Evolutionary conservation across 139 green algal species (phyloP).

Genomic region (Chlamydomonas eustigma): DNA sequence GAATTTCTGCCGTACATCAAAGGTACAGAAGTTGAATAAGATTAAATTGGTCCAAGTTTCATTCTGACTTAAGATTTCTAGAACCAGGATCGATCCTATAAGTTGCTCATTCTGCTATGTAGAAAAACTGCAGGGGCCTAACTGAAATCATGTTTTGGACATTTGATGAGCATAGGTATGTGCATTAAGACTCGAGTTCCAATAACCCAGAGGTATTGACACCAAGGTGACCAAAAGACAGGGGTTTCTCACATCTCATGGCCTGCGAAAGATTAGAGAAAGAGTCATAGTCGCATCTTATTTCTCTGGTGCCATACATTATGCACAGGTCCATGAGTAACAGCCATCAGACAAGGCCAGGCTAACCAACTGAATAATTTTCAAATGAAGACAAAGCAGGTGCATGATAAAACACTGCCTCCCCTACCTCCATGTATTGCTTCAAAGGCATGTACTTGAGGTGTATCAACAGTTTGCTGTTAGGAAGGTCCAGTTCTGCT

Average conservation of each 20-base stretch:
- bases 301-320: neutral
- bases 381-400: neutral
- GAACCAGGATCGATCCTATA: too few relatives aligned
- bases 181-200: neutral
- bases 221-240: neutral
- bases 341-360: neutral
- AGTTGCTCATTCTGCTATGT: too few relatives aligned
- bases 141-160: neutral
- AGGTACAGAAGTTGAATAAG: too few relatives aligned
- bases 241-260: neutral
- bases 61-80: too few relatives aligned
- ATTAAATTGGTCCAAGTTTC: too few relatives aligned
- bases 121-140: neutral
- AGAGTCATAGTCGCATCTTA: neutral
- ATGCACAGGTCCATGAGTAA: neutral
- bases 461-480: neutral
- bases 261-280: neutral
- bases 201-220: neutral
- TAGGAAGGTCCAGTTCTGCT: neutral
- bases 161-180: too few relatives aligned
- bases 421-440: neutral
- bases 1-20: too few relatives aligned
- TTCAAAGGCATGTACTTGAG: neutral
- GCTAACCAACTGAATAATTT: neutral
- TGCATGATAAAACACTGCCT: neutral